A percentile compares a stretch with the other conserved stretches of the same genome.
These are phyloP conservation scores for Entomophthora muscae DNA, from an alignment of 371 early-diverging fungal genomes.

Conservation along the genomic window DNA sequence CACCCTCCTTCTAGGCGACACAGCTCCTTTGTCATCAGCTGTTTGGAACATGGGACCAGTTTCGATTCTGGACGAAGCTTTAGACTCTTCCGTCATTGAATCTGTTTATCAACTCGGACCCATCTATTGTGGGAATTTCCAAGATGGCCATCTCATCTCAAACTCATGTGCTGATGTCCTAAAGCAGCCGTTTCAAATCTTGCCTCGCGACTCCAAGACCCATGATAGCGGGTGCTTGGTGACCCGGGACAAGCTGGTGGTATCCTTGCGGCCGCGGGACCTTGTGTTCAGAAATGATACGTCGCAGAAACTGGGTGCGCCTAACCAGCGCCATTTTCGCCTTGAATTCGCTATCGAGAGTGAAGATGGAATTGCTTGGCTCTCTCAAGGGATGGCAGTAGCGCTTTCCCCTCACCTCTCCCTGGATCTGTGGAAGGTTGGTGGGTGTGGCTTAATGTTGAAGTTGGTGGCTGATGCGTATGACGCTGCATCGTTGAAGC, in stretches of 20 bases:
- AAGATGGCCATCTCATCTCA: constrained; percentile 33
- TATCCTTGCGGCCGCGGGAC: background rate
- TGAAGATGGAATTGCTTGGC: background rate
- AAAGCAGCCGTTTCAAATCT: background rate
- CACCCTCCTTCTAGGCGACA: constrained; percentile 13
- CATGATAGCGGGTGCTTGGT: background rate
- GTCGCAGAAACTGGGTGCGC: constrained; percentile 41
- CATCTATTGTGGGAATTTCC: constrained; percentile 38
- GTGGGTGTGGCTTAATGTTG: background rate
- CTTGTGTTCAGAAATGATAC: background rate
- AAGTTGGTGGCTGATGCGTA: background rate
- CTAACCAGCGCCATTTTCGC: constrained; percentile 3
- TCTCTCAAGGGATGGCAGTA: background rate
- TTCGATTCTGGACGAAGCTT: constrained; percentile 34
- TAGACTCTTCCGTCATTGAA: constrained; percentile 32
- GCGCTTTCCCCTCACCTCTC: background rate
- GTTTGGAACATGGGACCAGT: constrained; percentile 51
- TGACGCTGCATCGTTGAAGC: constrained; percentile 33
- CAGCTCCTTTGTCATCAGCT: constrained; percentile 20
- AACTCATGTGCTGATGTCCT: constrained; percentile 20
- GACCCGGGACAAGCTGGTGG: background rate
- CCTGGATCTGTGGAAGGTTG: background rate
- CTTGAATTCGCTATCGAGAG: too few relatives aligned
- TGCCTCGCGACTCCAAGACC: background rate
- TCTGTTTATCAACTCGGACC: constrained; percentile 38